Conservation (phyloP, 2,329 filamentous ascomycete species). For the Phialocephala sp. region DNA sequence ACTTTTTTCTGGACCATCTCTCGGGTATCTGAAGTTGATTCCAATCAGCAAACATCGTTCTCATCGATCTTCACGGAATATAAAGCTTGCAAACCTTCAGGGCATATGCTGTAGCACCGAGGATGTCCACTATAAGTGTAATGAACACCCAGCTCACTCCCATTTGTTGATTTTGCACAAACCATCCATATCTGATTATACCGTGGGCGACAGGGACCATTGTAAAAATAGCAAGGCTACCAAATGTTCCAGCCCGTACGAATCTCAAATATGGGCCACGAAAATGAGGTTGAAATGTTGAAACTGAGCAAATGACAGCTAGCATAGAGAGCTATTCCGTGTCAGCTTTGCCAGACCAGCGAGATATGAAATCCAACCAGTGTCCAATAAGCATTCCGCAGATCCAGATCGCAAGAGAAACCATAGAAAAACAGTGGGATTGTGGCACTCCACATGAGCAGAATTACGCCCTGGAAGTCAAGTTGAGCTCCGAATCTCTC, state of each 20-base stretch:
- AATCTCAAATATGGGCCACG: conserved; percentile 47
- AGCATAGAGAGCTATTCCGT: conserved; percentile 38
- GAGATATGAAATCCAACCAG: conserved; percentile 36
- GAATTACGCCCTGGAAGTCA: conserved; percentile 66
- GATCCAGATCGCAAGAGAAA: conserved; percentile 48
- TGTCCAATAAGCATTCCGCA: conserved; percentile 46
- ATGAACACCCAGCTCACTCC: conserved; percentile 48
- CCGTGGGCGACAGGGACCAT: conserved; percentile 50
- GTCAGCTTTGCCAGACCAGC: conserved; percentile 2
- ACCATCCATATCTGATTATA: conserved; percentile 42
- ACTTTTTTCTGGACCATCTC: conserved; percentile 48
- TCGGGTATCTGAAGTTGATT: conserved; percentile 49
- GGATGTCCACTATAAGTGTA: conserved; percentile 47
- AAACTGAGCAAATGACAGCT: conserved; percentile 46
- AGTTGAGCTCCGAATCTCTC: conserved; percentile 60
- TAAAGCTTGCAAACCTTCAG: conserved; percentile 38
- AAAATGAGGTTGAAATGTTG: conserved; percentile 47
- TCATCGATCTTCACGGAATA: background rate
- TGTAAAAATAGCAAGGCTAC: conserved; percentile 48
- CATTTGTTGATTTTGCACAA: conserved; percentile 46
- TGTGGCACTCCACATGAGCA: conserved; percentile 66
- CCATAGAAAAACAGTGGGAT: conserved; percentile 63
- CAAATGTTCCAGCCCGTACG: conserved; percentile 49
- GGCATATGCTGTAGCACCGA: conserved; percentile 48
- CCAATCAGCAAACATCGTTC: conserved; percentile 1